A percentile compares a stretch with the other conserved stretches of the same genome.
These are phyloP conservation scores for Nemania sp. DNA, from an alignment of 2,329 filamentous ascomycete species.

Conservation along the genomic window DNA sequence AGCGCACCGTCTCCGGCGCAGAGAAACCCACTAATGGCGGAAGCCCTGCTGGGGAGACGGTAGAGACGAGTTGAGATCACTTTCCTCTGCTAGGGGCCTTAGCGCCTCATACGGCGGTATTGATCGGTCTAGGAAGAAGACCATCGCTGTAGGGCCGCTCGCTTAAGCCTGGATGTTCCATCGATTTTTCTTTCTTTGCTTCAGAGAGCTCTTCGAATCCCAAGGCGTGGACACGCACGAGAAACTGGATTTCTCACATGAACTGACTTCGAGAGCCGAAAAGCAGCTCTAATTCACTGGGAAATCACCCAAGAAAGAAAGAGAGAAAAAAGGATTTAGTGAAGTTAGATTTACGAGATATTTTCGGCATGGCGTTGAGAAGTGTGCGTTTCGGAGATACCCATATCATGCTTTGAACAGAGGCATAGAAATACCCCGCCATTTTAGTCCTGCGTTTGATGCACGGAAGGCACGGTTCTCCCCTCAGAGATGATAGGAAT, in stretches of 20 bases:
- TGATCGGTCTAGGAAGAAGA: neutral
- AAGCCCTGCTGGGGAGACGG: neutral
- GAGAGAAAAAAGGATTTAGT: too few relatives aligned
- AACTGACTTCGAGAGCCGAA: too few relatives aligned
- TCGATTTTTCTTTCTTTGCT: too few relatives aligned
- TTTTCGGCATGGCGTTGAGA: neutral
- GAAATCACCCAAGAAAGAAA: too few relatives aligned
- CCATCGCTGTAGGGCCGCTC: neutral
- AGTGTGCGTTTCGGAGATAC: neutral
- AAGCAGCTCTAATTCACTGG: too few relatives aligned
- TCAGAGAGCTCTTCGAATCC: too few relatives aligned
- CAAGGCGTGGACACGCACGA: too few relatives aligned
- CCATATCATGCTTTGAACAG: neutral
- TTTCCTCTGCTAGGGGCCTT: neutral
- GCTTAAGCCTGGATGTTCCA: neutral
- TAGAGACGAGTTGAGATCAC: neutral
- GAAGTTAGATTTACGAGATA: neutral
- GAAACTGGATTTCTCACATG: too few relatives aligned
- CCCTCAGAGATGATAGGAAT: neutral
- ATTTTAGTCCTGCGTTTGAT: neutral
- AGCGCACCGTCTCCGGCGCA: slow-evolving; percentile 15
- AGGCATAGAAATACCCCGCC: neutral
- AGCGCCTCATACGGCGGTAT: neutral
- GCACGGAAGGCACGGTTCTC: neutral
- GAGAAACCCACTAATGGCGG: slow-evolving; percentile 6